phyloP scores from a whole-genome alignment of 257 asterid genomes.

The Verbascum thapsus region DNA sequence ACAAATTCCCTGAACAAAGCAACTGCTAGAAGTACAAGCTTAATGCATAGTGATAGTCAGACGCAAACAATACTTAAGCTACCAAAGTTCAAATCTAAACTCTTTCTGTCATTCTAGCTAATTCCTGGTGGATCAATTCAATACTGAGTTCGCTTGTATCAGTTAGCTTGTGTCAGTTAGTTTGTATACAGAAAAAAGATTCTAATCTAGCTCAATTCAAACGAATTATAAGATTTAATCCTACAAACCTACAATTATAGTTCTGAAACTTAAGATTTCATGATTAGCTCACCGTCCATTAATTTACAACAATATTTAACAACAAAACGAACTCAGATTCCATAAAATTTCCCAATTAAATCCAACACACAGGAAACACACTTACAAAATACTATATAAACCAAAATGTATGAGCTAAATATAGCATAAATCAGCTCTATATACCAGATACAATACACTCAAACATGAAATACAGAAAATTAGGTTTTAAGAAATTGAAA shows the following conservation, averaged over 20 bases:
- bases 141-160: background rate
- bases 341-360: too few species aligned
- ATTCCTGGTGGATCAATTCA: background rate
- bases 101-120: background rate
- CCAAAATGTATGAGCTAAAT: background rate
- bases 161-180: too few species aligned
- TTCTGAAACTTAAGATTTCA: background rate
- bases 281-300: constrained; percentile 9
- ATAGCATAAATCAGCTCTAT: background rate
- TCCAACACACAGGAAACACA: constrained; percentile 8
- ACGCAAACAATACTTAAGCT: too few species aligned
- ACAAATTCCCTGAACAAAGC: constrained; percentile 1
- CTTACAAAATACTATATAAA: constrained; percentile 11
- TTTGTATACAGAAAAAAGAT: too few species aligned
- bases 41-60: too few species aligned
- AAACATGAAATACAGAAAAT: background rate
- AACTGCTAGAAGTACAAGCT: background rate
- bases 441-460: background rate
- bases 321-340: background rate
- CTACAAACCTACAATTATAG: background rate
- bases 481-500: constrained; percentile 41
- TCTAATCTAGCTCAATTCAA: constrained; percentile 23
- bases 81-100: background rate
- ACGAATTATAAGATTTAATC: background rate
- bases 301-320: background rate